Evolutionary conservation across 1,284 basidiomycete genomes (phyloP).

Genomic region (Puccinia coronata): DNA sequence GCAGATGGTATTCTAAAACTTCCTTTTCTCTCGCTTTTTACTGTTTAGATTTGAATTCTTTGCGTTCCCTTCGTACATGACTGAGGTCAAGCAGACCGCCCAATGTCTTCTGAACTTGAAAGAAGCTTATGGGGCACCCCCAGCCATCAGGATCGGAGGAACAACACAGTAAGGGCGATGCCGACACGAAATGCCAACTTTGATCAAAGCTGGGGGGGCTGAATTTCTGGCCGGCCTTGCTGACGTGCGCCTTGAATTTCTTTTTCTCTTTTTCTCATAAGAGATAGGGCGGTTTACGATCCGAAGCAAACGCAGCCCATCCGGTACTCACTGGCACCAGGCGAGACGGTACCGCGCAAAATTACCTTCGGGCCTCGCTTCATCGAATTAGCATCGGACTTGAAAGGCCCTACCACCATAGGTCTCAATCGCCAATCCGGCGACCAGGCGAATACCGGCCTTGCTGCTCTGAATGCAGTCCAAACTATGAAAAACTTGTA

Average conservation of each 20-base stretch:
- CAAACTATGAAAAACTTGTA: slow-evolving; percentile 57
- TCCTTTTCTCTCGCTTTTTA: no score
- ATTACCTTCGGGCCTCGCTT: slow-evolving; percentile 22
- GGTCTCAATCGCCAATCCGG: slow-evolving; percentile 28
- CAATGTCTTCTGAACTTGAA: slow-evolving; percentile 22
- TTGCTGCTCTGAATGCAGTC: neutral
- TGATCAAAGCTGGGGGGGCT: neutral
- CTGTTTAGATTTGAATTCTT: slow-evolving; percentile 27
- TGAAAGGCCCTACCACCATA: slow-evolving; percentile 1
- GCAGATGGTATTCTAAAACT: no score
- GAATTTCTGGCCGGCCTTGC: neutral
- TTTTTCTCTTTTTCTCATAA: neutral
- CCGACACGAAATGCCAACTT: neutral
- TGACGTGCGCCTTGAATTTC: neutral
- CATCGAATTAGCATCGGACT: slow-evolving; percentile 2
- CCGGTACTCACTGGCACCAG: neutral
- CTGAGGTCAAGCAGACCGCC: neutral
- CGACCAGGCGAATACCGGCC: neutral
- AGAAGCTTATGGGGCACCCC: neutral
- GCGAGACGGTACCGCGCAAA: neutral
- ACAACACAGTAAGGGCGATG: slow-evolving; percentile 23
- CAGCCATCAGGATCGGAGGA: slow-evolving; percentile 22
- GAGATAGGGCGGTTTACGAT: slow-evolving; percentile 19
- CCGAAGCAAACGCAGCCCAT: neutral
- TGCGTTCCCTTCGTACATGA: slow-evolving; percentile 28